Percentiles rank a stretch among this genome's conserved stretches.
Evolutionary conservation across 2,329 filamentous ascomycete genomes (phyloP).

Genomic region (Cryphonectria nitschkei): DNA sequence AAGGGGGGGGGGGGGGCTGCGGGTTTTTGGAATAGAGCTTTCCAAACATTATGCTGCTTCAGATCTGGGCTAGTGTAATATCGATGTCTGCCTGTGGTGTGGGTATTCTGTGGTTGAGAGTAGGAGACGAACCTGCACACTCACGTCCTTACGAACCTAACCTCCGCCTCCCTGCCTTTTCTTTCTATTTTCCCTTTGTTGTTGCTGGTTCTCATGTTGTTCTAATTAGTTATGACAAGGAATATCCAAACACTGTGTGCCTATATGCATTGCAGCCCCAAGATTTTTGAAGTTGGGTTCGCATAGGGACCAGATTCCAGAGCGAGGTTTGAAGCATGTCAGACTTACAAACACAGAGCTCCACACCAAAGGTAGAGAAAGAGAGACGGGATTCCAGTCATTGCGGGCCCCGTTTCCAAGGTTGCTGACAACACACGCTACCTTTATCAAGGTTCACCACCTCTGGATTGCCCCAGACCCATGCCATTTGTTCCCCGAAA

Average conservation of each 20-base stretch:
- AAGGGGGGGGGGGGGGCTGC: not conserved
- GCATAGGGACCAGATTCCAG: not conserved
- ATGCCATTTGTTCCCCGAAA: not conserved
- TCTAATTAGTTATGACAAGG: no score
- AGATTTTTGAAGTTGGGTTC: not conserved
- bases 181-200: no score
- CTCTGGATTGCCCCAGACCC: not conserved
- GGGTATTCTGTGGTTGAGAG: not conserved
- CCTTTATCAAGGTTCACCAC: not conserved
- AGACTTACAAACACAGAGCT: not conserved
- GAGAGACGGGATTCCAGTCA: no score
- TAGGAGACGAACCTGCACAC: not conserved
- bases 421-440: not conserved
- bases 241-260: not conserved
- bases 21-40: not conserved
- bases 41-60: not conserved
- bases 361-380: no score
- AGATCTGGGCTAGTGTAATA: not conserved
- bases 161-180: not conserved
- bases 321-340: not conserved
- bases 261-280: not conserved
- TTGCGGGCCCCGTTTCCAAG: no score
- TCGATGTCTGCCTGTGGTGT: conserved; percentile 17
- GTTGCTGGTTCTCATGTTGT: no score
- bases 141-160: not conserved